phyloP scores from a whole-genome alignment of 129 eudicot species.

The Chrysanthemum seticuspe region DNA sequence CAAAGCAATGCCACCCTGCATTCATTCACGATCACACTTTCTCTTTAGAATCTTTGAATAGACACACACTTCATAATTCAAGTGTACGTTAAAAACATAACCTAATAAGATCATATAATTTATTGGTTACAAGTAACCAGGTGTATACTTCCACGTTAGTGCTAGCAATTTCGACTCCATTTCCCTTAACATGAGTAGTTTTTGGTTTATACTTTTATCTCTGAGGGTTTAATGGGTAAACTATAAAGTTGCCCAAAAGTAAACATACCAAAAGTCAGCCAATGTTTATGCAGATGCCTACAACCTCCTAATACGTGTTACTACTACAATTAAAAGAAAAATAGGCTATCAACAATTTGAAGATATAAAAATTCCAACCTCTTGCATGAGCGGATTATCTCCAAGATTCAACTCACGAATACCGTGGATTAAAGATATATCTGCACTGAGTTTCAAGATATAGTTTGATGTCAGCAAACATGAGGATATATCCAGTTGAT shows the following conservation, averaged over 20 bases:
- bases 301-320: too few relatives aligned
- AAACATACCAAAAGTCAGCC: too few relatives aligned
- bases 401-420: conserved; percentile 68
- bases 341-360: background rate
- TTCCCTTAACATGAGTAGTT: too few relatives aligned
- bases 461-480: conserved; percentile 59
- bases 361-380: conserved; percentile 38
- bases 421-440: conserved; percentile 44
- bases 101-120: background rate
- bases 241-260: too few relatives aligned
- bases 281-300: too few relatives aligned
- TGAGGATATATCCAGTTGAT: conserved; percentile 79
- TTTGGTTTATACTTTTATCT: too few relatives aligned
- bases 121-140: background rate
- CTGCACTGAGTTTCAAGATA: conserved; percentile 38
- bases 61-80: too few relatives aligned
- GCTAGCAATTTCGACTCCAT: too few relatives aligned
- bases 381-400: conserved; percentile 61
- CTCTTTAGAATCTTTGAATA: too few relatives aligned
- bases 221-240: too few relatives aligned
- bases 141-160: background rate
- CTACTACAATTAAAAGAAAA: background rate
- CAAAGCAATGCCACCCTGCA: conserved; percentile 68
- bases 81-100: background rate
- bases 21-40: background rate